phyloP scores from a whole-genome alignment of 2,329 filamentous ascomycete species.

The Stylonectria norvegica region DNA sequence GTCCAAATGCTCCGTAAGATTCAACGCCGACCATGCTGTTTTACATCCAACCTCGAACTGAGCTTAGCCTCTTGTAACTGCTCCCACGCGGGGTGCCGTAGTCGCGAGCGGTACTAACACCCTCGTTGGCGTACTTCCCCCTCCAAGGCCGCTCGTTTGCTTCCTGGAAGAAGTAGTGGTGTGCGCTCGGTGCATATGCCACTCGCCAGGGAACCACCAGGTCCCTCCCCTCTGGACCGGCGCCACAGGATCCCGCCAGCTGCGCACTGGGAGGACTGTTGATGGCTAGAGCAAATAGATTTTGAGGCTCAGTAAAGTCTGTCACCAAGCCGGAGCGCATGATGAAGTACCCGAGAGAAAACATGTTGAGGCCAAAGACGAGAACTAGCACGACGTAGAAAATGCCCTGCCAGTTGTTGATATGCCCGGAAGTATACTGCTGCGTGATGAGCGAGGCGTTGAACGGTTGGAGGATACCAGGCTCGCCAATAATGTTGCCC shows the following conservation, averaged over 20 bases:
- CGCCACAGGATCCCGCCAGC: conserved; percentile 38
- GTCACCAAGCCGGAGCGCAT: conserved; percentile 61
- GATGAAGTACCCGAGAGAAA: conserved; percentile 61
- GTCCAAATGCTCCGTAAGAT: neutral
- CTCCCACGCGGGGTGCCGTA: conserved; percentile 9
- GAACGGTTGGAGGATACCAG: conserved; percentile 55
- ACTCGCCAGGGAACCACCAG: conserved; percentile 43
- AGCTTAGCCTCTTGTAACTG: conserved; percentile 31
- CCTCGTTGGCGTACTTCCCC: conserved; percentile 30
- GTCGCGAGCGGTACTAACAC: conserved; percentile 30
- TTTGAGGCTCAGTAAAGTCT: conserved; percentile 75
- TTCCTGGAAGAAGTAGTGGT: conserved; percentile 45
- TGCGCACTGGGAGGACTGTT: conserved; percentile 48
- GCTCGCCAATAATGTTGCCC: conserved; percentile 35
- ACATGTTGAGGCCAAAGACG: conserved; percentile 64
- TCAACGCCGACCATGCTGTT: too few relatives aligned
- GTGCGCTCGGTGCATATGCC: conserved; percentile 34
- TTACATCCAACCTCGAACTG: conserved; percentile 25
- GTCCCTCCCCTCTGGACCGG: conserved; percentile 34
- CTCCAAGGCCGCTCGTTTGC: conserved; percentile 26
- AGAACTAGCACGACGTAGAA: conserved; percentile 66
- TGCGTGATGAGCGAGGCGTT: conserved; percentile 61
- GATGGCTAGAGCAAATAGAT: conserved; percentile 68
- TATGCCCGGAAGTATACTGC: conserved; percentile 67
- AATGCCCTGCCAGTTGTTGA: conserved; percentile 55